Evolutionary conservation across 2,329 filamentous ascomycete species (phyloP).

Genomic region (Colletotrichum liriopes): DNA sequence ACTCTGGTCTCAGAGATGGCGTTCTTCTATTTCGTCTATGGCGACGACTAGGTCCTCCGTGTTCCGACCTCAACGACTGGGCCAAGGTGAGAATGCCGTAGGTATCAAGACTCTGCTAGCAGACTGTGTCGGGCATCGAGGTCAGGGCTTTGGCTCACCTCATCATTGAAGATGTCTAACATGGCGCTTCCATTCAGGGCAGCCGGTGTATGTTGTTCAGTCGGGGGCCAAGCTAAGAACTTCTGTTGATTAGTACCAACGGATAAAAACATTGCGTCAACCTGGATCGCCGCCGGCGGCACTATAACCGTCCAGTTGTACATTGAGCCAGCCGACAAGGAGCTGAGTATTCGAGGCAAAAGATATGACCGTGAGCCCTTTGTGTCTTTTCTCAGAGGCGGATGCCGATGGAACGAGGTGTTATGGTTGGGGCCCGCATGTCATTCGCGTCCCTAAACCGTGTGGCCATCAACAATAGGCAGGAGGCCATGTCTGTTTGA

Average conservation of each 20-base stretch:
- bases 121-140: background rate
- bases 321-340: background rate
- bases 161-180: background rate
- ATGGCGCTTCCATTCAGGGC: background rate
- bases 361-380: background rate
- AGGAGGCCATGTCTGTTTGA: no score
- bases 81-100: background rate
- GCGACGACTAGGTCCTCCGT: background rate
- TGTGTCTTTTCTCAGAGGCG: background rate
- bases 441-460: no score
- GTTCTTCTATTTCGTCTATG: no score
- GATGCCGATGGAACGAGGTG: background rate
- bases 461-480: no score
- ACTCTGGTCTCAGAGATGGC: no score
- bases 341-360: background rate
- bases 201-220: background rate
- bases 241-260: background rate
- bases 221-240: background rate
- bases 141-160: background rate
- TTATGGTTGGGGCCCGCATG: background rate
- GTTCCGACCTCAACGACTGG: background rate
- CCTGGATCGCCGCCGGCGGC: background rate
- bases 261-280: background rate
- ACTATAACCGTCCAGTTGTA: background rate
- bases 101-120: background rate